Evolutionary conservation across 805 yeast genomes (phyloP).

Genomic region (Lachancea thermotolerans): DNA sequence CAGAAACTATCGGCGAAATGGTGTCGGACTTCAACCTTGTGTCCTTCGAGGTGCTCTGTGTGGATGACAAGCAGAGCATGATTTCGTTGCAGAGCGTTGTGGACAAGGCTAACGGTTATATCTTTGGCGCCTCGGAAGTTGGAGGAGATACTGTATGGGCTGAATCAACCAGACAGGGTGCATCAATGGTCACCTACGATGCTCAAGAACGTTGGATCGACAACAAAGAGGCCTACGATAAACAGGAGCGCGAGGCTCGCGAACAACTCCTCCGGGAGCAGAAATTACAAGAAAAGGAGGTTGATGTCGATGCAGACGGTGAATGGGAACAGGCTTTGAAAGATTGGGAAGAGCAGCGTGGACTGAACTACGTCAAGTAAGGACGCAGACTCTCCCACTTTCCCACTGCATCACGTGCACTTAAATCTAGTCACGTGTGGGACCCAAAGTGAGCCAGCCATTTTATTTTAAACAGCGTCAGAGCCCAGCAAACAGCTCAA

Average conservation of each 20-base stretch:
- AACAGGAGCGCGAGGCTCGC: slow-evolving; percentile 44
- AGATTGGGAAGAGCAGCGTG: slow-evolving; percentile 48
- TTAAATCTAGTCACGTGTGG: background rate
- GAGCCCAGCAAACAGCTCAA: too few relatives aligned
- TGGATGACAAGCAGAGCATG: slow-evolving; percentile 91
- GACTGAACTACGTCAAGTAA: slow-evolving; percentile 25
- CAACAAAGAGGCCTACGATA: slow-evolving; percentile 70
- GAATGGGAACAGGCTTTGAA: slow-evolving; percentile 63
- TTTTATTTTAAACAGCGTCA: background rate
- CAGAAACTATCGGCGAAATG: slow-evolving; percentile 72
- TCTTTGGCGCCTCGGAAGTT: slow-evolving; percentile 85
- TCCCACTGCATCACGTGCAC: background rate
- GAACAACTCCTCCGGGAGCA: slow-evolving; percentile 37
- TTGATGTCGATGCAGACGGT: slow-evolving; percentile 57
- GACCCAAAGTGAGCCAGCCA: slow-evolving; percentile 1
- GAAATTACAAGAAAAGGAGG: slow-evolving; percentile 35
- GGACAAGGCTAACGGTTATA: slow-evolving; percentile 90
- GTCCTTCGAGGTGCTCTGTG: slow-evolving; percentile 79
- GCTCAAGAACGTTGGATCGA: slow-evolving; percentile 96
- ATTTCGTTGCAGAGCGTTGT: slow-evolving; percentile 67
- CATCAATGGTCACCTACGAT: slow-evolving; percentile 49
- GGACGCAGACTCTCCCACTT: background rate
- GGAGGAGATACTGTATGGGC: slow-evolving; percentile 99
- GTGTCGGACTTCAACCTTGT: slow-evolving; percentile 84
- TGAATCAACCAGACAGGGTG: slow-evolving; percentile 84